phyloP scores from a whole-genome alignment of 2,329 filamentous ascomycete genomes.

The Colletotrichum navitas region DNA sequence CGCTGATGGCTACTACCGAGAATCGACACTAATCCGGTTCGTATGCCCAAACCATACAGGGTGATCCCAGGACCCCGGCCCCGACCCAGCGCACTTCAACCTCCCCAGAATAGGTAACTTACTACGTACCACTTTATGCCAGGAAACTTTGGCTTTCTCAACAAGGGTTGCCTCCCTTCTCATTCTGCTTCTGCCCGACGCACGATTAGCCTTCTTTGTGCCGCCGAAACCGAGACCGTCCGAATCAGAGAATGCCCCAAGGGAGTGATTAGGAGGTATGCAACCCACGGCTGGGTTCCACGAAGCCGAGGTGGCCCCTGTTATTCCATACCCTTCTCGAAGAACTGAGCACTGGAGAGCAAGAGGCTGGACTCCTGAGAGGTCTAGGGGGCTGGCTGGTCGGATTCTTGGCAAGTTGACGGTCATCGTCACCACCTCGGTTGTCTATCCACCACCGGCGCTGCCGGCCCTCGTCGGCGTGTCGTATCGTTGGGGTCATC shows the following conservation, averaged over 20 bases:
- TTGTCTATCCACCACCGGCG: conserved; percentile 36
- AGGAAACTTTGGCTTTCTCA: conserved; percentile 12
- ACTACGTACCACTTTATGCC: conserved; percentile 16
- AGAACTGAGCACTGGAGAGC: conserved; percentile 22
- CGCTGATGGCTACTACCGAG: conserved; percentile 28
- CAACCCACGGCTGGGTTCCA: conserved; percentile 11
- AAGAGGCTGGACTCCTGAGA: background rate
- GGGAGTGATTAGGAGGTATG: conserved; percentile 7
- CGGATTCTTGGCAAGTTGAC: conserved; percentile 11
- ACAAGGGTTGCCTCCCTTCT: conserved; percentile 11
- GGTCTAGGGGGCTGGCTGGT: conserved; percentile 7
- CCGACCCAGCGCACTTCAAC: conserved; percentile 18
- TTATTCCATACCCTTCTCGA: conserved; percentile 37
- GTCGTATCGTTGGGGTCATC: conserved; percentile 29
- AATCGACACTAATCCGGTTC: conserved; percentile 30
- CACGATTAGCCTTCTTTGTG: background rate
- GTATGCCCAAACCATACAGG: conserved; percentile 22
- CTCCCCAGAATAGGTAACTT: conserved; percentile 32
- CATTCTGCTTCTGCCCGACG: background rate
- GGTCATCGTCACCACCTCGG: conserved; percentile 35
- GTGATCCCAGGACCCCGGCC: conserved; percentile 18
- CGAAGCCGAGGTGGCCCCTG: background rate
- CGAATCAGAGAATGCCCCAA: conserved; percentile 18
- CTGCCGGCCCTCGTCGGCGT: conserved; percentile 32
- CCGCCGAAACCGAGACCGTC: conserved; percentile 11